Evolutionary conservation across 306 rosid genomes (phyloP), one percentile per base, ranked within the genome.

Genomic region (Sphenostylis stenocarpa): DNA sequence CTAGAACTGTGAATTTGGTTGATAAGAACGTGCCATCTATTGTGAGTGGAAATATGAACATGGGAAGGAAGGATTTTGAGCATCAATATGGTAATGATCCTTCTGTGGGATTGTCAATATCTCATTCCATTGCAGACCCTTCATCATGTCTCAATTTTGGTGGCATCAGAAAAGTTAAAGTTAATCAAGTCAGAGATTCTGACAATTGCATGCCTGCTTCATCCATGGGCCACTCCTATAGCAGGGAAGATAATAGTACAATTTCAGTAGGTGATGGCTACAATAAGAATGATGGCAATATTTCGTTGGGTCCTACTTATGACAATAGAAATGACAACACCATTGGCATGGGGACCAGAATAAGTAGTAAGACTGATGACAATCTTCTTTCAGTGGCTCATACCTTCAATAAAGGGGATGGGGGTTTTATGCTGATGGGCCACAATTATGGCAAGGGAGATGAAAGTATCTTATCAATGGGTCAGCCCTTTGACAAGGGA

Each of bases 141-240:
- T 89, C 96, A 69, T 83, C 96, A 39, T 84, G 83, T 84, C 86
- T 89, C 55, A 89, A 56, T 85, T 89, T 89, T 81, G 91, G 96
- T 77, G 97, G 93, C 62, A 87, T 90, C 63, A 87, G 97, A 80
- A 95, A 88, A 85, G 97, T 92, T 76, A 92, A 93, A 86, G 97
- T 95, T 76, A 95, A 95, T 87, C 92, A 95, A 85, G 99, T 95
- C 68, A 87, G 91, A 86, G 97, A 95, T 69, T 83, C 90, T 48
- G 91, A 88, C 48, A 83, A 81, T 81, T 79, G 86, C 21, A 61
- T 87, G 87, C 44, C 92, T 70, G 76, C 88, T 49, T 49, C 69
- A 53, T 81, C 96, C 4, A 28, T 87, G 75, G 96, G 90, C 55
- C 80, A 81, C 81, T 79, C 90, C 67, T 90, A 79, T 80, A 81